Evolutionary conservation across 2,329 filamentous ascomycete genomes (phyloP).

Genomic region (Waltergamsia citrina): DNA sequence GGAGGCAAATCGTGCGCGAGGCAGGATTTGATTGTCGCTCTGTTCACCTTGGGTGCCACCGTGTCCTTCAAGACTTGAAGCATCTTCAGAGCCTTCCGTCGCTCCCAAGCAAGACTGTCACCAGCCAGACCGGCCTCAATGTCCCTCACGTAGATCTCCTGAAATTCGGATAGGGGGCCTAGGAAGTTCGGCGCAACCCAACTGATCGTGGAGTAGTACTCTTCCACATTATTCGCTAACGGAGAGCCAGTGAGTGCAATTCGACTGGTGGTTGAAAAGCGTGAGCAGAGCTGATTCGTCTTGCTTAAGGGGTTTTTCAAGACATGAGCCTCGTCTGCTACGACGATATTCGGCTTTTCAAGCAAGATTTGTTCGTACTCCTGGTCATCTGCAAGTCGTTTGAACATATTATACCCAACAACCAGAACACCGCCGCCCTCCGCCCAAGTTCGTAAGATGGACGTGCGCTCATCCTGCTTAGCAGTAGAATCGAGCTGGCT

Average conservation of each 20-base stretch:
- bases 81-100: slow-evolving; percentile 52
- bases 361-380: slow-evolving; percentile 37
- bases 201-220: slow-evolving; percentile 81
- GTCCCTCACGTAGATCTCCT: slow-evolving; percentile 56
- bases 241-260: slow-evolving; percentile 85
- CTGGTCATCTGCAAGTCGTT: slow-evolving; percentile 22
- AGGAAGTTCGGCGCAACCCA: slow-evolving; percentile 79
- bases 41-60: slow-evolving; percentile 69
- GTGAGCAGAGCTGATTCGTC: slow-evolving; percentile 41
- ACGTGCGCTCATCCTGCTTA: slow-evolving; percentile 24
- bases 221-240: slow-evolving; percentile 71
- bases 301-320: slow-evolving; percentile 57
- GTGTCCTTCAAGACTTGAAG: slow-evolving; percentile 62
- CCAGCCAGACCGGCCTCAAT: slow-evolving; percentile 63
- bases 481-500: slow-evolving; percentile 41
- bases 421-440: slow-evolving; percentile 62
- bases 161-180: slow-evolving; percentile 60
- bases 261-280: slow-evolving; percentile 58
- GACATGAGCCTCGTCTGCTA: slow-evolving; percentile 78
- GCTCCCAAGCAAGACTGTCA: slow-evolving; percentile 49
- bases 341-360: slow-evolving; percentile 57
- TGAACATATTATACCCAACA: slow-evolving; percentile 64
- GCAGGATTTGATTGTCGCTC: slow-evolving; percentile 56
- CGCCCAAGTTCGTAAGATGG: slow-evolving; percentile 49
- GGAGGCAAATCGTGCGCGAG: slow-evolving; percentile 58